Evolutionary conservation across 2,329 filamentous ascomycete genomes (phyloP).

Genomic region (Simplicillium sp.): DNA sequence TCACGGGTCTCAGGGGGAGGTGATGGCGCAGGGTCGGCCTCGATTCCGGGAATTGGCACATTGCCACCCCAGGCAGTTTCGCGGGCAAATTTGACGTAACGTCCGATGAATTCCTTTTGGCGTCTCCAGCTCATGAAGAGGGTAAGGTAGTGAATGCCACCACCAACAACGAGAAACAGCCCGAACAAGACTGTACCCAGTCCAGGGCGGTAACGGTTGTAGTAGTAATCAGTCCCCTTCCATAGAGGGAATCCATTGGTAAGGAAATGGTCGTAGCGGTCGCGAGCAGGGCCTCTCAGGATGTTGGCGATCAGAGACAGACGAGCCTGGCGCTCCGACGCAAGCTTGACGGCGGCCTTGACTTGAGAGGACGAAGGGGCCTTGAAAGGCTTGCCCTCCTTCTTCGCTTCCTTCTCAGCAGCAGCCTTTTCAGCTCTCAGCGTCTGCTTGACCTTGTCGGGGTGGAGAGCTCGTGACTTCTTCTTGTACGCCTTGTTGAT

Average conservation of each 20-base stretch:
- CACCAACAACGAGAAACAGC: constrained; percentile 73
- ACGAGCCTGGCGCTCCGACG: constrained; percentile 73
- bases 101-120: constrained; percentile 81
- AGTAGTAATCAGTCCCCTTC: constrained; percentile 98
- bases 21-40: constrained; percentile 31
- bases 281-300: constrained; percentile 68
- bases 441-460: constrained; percentile 87
- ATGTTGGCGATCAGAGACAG: constrained; percentile 80
- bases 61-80: constrained; percentile 86
- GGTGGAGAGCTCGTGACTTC: constrained; percentile 73
- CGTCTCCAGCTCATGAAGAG: constrained; percentile 82
- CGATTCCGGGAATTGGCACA: constrained; percentile 59
- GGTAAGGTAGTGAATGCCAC: constrained; percentile 77
- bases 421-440: constrained; percentile 56
- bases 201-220: constrained; percentile 84
- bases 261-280: constrained; percentile 92
- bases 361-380: constrained; percentile 65
- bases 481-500: constrained; percentile 93
- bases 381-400: constrained; percentile 60
- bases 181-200: constrained; percentile 76
- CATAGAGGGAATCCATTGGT: constrained; percentile 88
- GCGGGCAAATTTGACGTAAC: constrained; percentile 84
- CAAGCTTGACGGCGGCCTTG: constrained; percentile 68
- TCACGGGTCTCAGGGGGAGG: constrained; percentile 37
- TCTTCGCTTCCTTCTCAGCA: constrained; percentile 35